A percentile compares a stretch with the other conserved stretches of the same genome.
Conservation (phyloP, 345 rosid species). For the Eucalyptus albens region DNA sequence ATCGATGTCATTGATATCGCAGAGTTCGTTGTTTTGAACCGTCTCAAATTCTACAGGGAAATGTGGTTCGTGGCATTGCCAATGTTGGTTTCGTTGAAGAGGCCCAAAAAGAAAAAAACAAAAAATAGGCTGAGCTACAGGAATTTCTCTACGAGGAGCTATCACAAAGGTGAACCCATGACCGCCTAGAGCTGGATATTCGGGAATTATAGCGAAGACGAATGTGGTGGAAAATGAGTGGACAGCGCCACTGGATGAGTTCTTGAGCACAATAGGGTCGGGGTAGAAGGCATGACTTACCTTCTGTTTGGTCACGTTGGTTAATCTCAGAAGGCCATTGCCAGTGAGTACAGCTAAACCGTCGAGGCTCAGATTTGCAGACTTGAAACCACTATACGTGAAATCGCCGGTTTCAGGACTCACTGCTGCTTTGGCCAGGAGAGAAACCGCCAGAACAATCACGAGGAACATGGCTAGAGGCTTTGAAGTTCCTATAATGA, state of each 20-base stretch:
- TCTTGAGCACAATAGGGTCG: conserved; percentile 13
- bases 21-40: conserved; percentile 10
- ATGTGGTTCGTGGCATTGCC: conserved; percentile 31
- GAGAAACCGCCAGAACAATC: not conserved
- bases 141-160: conserved; percentile 32
- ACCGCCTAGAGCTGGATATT: conserved; percentile 4
- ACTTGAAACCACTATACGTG: not conserved
- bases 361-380: conserved; percentile 18
- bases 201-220: conserved; percentile 38
- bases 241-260: conserved; percentile 8
- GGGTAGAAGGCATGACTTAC: conserved; percentile 41
- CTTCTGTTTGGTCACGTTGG: conserved; percentile 17
- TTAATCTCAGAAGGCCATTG: conserved; percentile 31
- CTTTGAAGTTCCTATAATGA: too few relatives aligned
- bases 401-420: not conserved
- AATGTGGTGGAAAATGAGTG: conserved; percentile 40
- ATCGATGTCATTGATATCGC: conserved; percentile 31
- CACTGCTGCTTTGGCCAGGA: not conserved
- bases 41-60: conserved; percentile 42
- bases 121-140: conserved; percentile 10
- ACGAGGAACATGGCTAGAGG: not conserved
- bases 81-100: conserved; percentile 20
- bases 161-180: conserved; percentile 51
- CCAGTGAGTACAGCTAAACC: conserved; percentile 8
- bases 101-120: conserved; percentile 4